Conservation (phyloP, 768 basidiomycete species). For the Peribolospora kevripleyi region DNA sequence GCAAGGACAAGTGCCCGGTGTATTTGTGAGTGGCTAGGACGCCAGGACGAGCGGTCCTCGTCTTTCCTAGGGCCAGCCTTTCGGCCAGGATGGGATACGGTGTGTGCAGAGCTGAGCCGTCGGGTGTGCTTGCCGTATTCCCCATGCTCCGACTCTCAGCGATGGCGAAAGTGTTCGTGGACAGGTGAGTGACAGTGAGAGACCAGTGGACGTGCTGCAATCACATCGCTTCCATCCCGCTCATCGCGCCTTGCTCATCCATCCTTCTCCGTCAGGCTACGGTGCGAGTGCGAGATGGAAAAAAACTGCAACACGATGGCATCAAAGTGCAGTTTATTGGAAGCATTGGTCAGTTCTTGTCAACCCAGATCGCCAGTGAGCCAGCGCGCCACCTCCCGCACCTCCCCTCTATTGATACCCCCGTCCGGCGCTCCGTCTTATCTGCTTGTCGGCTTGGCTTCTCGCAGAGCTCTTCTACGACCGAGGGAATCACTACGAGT, state of each 20-base stretch:
- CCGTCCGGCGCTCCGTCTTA: neutral
- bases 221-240: too few relatives aligned
- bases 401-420: neutral
- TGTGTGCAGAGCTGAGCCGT: too few relatives aligned
- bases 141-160: neutral
- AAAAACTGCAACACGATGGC: conserved; percentile 80
- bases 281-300: conserved; percentile 77
- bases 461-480: conserved; percentile 55
- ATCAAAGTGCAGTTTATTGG: conserved; percentile 96
- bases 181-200: conserved; percentile 30
- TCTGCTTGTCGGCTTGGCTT: too few relatives aligned
- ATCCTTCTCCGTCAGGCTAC: conserved; percentile 31
- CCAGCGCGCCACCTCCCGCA: neutral
- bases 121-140: too few relatives aligned
- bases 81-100: too few relatives aligned
- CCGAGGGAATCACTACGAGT: conserved; percentile 92
- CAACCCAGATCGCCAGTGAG: neutral
- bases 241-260: neutral
- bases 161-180: conserved; percentile 83
- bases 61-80: too few relatives aligned
- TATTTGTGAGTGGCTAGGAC: conserved; percentile 29
- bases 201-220: too few relatives aligned
- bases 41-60: too few relatives aligned
- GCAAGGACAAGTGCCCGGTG: conserved; percentile 55
- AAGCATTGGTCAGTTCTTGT: conserved; percentile 46